phyloP scores from a whole-genome alignment of 768 basidiomycete species.

The Rhizopogon vesiculosus region DNA sequence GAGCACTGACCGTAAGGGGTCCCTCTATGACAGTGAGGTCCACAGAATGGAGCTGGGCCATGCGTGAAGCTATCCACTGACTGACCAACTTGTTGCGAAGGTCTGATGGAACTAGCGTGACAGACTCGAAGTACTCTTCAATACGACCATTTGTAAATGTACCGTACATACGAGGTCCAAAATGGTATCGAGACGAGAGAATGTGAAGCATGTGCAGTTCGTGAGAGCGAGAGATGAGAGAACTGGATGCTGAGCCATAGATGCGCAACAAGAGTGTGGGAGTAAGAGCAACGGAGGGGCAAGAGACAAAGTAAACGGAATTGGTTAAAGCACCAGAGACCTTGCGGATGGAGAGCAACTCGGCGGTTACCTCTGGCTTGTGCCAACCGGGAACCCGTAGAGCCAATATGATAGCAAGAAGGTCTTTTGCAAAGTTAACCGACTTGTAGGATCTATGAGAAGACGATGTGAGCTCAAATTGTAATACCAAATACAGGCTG shows the following conservation, averaged over 20 bases:
- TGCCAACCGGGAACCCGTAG: conserved; percentile 61
- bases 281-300: conserved; percentile 40
- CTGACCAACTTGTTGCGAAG: conserved; percentile 74
- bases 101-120: conserved; percentile 72
- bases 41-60: conserved; percentile 95
- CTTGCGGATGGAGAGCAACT: conserved; percentile 60
- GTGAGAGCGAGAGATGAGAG: conserved; percentile 81
- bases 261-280: conserved; percentile 83
- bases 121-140: conserved; percentile 92
- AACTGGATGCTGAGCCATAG: conserved; percentile 83
- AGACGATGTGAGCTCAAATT: conserved; percentile 13
- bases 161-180: conserved; percentile 90
- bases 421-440: conserved; percentile 43
- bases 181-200: conserved; percentile 81
- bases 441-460: conserved; percentile 60
- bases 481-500: conserved; percentile 11
- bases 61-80: conserved; percentile 86
- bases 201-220: conserved; percentile 88
- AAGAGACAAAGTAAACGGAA: conserved; percentile 94
- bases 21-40: conserved; percentile 68
- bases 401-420: conserved; percentile 51
- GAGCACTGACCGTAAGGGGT: conserved; percentile 29
- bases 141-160: conserved; percentile 95
- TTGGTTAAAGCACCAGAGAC: conserved; percentile 94
- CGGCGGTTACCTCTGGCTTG: conserved; percentile 37